phyloP scores from a whole-genome alignment of 2,329 filamentous ascomycete species.

The Pezicula carpinea region DNA sequence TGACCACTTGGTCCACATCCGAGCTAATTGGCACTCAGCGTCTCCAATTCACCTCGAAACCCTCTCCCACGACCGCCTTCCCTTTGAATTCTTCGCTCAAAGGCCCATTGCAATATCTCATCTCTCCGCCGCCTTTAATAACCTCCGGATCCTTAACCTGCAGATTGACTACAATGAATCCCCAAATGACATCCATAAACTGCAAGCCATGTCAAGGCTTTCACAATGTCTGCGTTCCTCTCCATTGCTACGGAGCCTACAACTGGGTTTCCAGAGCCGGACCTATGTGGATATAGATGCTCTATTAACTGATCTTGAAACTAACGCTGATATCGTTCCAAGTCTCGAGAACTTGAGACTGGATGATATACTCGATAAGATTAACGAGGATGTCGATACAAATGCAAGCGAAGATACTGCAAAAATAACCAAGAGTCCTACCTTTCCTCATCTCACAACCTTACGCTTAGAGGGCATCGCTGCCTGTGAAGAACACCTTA shows the following conservation, averaged over 20 bases:
- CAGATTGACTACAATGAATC: conserved; percentile 18
- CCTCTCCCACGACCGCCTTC: conserved; percentile 23
- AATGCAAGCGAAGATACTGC: too few species aligned
- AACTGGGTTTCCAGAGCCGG: conserved; percentile 13
- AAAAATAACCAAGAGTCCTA: conserved; percentile 14
- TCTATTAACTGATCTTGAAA: conserved; percentile 4
- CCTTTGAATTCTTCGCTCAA: conserved; percentile 26
- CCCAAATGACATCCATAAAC: conserved; percentile 11
- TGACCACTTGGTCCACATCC: background rate
- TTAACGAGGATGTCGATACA: background rate
- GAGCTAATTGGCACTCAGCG: background rate
- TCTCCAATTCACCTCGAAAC: conserved; percentile 7
- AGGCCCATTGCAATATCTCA: conserved; percentile 7
- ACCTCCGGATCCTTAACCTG: conserved; percentile 14
- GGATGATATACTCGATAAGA: background rate
- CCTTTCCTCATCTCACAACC: conserved; percentile 34
- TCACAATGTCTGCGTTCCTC: conserved; percentile 12
- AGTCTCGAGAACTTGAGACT: conserved; percentile 19
- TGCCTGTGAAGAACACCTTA: conserved; percentile 39
- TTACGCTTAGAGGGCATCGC: conserved; percentile 39
- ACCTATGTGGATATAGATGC: conserved; percentile 15
- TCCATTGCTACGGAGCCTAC: conserved; percentile 10
- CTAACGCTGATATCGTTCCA: background rate
- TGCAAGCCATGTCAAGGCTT: conserved; percentile 15
- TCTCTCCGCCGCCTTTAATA: conserved; percentile 12